Base-by-base conservation (phyloP, 108 stramenopile genomes). In the Cyclotella sp. region DNA sequence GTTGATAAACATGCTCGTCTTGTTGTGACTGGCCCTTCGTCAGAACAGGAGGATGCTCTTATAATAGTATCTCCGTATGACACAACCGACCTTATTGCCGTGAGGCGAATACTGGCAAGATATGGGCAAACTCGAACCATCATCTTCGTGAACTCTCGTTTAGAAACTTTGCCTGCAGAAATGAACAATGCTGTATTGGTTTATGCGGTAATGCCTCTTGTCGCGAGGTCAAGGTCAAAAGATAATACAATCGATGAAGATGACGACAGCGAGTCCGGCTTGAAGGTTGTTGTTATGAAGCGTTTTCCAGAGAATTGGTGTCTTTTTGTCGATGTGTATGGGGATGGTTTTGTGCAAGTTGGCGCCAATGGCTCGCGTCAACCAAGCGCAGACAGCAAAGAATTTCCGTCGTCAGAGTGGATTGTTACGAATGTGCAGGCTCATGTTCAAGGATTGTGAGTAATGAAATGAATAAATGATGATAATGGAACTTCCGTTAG, bases 271-370 rank as follows among this genome's bases (percentile, higher is more conserved):
- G 61, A 62, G 27, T 34, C 47, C 22, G 75, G 79, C 19, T 41
- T 75, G 13, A 85, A 73, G 70, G 80, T 70, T 16, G 68, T 85
- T 29, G 80, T 85, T 15, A 81, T 85, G 84, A 81, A 65, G 60
- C 84, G 84, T 16, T 85, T 64, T 49, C 71, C 77, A 10, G 15
- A 29, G n/a, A 62, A 81, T 60, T 85, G 79, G 79, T 13, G 55
- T 15, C 39, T 78, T 7, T 81, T 62, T 41, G 53, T 81, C 41
- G 84, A 84, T 60, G 59, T 71, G 6, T 27, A 75, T 66, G 83
- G 79, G 22, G 69, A 76, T 63, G 83, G 83, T 30, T 84, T 84
- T 47, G 75, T 75, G 1, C 60, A 64, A 19, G 67, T 30, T 19
- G 55, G 18, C 9, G 34, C 39, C 3, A 34, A 62, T 11, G 26